Evolutionary conservation across 768 basidiomycete genomes (phyloP).

Genomic region (Coprinopsis cinerea): DNA sequence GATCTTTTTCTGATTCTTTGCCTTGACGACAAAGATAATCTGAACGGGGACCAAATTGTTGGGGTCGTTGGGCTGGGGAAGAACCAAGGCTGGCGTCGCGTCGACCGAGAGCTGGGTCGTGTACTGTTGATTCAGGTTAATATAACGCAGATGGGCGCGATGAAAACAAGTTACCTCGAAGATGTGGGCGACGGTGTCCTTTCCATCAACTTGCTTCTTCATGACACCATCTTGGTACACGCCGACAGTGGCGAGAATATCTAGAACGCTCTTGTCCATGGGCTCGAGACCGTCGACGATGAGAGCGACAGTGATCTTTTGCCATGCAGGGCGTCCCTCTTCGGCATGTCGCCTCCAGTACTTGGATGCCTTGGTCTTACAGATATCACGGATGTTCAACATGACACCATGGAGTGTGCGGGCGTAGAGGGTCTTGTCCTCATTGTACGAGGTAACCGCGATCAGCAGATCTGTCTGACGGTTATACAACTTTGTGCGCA

Average conservation of each 20-base stretch:
- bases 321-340: conserved; percentile 84
- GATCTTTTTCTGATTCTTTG: conserved; percentile 94
- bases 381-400: conserved; percentile 97
- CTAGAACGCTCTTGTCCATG: conserved; percentile 93
- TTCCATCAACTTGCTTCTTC: conserved; percentile 87
- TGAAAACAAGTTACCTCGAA: conserved; percentile 62
- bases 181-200: conserved; percentile 88
- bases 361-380: conserved; percentile 91
- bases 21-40: conserved; percentile 86
- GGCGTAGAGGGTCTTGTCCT: conserved; percentile 88
- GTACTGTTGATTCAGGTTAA: conserved; percentile 47
- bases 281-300: conserved; percentile 91
- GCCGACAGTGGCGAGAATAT: conserved; percentile 83
- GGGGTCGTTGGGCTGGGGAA: conserved; percentile 83
- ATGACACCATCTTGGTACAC: conserved; percentile 94
- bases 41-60: conserved; percentile 93
- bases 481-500: conserved; percentile 80
- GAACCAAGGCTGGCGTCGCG: conserved; percentile 81
- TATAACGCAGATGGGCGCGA: too few relatives aligned
- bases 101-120: conserved; percentile 96
- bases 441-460: conserved; percentile 90
- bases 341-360: conserved; percentile 83
- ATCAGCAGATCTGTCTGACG: conserved; percentile 92
- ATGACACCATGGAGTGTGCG: conserved; percentile 94
- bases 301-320: conserved; percentile 83